Evolutionary conservation across 352 stramenopile genomes (phyloP).

Genomic region (Thalassiosira hispida): DNA sequence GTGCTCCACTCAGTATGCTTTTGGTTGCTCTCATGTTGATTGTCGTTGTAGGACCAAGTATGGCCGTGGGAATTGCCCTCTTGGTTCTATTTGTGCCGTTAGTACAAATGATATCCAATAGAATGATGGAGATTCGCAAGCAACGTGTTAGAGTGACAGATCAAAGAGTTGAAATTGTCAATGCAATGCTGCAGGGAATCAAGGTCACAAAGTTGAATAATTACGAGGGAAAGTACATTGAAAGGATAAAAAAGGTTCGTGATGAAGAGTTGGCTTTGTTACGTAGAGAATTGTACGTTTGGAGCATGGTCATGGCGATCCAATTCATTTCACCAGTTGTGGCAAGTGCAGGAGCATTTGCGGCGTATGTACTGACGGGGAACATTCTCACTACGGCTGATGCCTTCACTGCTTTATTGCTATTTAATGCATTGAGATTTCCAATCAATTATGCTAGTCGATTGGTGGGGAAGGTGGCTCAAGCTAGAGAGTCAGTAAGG

Average conservation of each 20-base stretch:
- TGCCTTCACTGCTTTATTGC: slow-evolving; percentile 33
- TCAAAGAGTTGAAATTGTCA: slow-evolving; percentile 51
- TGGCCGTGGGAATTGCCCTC: slow-evolving; percentile 28
- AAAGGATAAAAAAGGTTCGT: slow-evolving; percentile 33
- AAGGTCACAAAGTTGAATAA: slow-evolving; percentile 64
- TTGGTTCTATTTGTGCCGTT: slow-evolving; percentile 40
- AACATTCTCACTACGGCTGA: slow-evolving; percentile 47
- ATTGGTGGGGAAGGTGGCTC: slow-evolving; percentile 43
- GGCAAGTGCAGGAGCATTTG: slow-evolving; percentile 45
- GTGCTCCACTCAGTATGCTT: slow-evolving; percentile 40
- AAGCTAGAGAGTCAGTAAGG: slow-evolving; percentile 15
- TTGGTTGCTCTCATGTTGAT: slow-evolving; percentile 50
- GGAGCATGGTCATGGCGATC: slow-evolving; percentile 49
- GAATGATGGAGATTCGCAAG: slow-evolving; percentile 42
- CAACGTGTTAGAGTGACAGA: slow-evolving; percentile 43
- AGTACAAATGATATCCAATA: slow-evolving; percentile 21
- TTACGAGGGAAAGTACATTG: slow-evolving; percentile 53
- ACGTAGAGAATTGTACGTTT: slow-evolving; percentile 53
- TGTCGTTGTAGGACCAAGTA: slow-evolving; percentile 39
- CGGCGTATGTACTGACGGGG: slow-evolving; percentile 45
- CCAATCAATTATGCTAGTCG: slow-evolving; percentile 44
- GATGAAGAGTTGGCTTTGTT: slow-evolving; percentile 38
- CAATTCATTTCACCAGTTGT: slow-evolving; percentile 61
- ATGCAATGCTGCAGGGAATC: slow-evolving; percentile 56
- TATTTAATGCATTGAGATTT: slow-evolving; percentile 47